Evolutionary conservation across 768 basidiomycete species (phyloP), one percentile per base, ranked within the genome.

Genomic region (Mycena venus): DNA sequence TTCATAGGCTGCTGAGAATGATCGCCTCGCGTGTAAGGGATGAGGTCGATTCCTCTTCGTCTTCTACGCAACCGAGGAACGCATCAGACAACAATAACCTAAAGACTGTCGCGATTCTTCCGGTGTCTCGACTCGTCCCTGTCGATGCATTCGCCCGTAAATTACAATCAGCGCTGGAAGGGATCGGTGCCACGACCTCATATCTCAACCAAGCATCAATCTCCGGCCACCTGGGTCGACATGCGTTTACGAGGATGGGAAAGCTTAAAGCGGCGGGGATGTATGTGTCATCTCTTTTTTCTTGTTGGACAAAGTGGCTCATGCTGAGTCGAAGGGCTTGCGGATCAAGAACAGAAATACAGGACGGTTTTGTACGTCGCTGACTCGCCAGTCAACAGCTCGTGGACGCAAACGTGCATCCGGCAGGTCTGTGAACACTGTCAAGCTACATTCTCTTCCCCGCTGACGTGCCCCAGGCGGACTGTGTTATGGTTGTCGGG

Each of bases 391-490:
- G 96, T 98, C 40, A 95, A 91, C 69, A 97, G 96, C 71, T 94
- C 96, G 23, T 99, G 98, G 98, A 99, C 98, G 34, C 95, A 99
- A 83, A 99, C 97, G 0, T 99, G 97, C 82, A 97, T 99, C 74
- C 91, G 96, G 29, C 98, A 99, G 88, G 95, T 94, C 75, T 40
- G 78, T 70, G 12, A 60, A 44, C 53, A 40, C 47, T n/a, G 17
- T 38, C 70, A 4, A 29, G 66, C 61, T 17, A 10, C 60, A 59
- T 31, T 53, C 56, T 60, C n/a, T n/a, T n/a, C 27, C 32, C 49
- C 58, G 29, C 68, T 68, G 17, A 68, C 34, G 34, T 31, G 8
- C 10, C 17, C 21, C 75, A 96, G 92, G 97, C 97, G 19, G 97
- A 99, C 84, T 97, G 91, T 80, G 95, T 98, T 42, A 92, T 98